Evolutionary conservation across 1,284 basidiomycete species (phyloP).

Genomic region (Papiliotrema flavescens): DNA sequence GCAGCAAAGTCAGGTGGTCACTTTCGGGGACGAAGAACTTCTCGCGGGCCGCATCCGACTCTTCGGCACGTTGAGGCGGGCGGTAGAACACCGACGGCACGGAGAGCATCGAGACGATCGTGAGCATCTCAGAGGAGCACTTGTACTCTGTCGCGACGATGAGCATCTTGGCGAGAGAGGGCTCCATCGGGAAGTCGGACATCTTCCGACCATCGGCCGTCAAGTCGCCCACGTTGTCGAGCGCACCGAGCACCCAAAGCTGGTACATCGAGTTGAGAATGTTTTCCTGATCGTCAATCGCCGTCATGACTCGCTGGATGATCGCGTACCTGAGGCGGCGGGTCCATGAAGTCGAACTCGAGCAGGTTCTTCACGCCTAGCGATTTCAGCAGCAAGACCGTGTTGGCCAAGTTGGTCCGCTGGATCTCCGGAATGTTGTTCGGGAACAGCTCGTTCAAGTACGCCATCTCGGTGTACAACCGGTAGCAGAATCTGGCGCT

Average conservation of each 20-base stretch:
- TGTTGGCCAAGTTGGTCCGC: constrained; percentile 94
- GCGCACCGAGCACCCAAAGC: constrained; percentile 94
- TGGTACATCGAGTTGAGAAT: constrained; percentile 99
- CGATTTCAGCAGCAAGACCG: constrained; percentile 90
- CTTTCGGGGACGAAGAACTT: constrained; percentile 99
- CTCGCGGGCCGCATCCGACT: constrained; percentile 92
- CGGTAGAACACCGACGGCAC: constrained; percentile 96
- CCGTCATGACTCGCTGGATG: background rate
- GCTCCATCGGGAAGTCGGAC: constrained; percentile 98
- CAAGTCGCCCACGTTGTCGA: constrained; percentile 96
- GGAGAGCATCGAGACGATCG: constrained; percentile 97
- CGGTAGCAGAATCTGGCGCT: constrained; percentile 82
- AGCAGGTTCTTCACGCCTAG: constrained; percentile 92
- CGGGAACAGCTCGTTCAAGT: constrained; percentile 89
- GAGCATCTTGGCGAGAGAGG: constrained; percentile 96
- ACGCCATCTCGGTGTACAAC: constrained; percentile 95
- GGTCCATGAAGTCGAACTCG: constrained; percentile 99
- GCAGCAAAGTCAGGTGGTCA: constrained; percentile 91
- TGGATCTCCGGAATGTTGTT: constrained; percentile 99
- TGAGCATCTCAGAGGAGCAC: constrained; percentile 93
- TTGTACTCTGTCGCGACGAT: constrained; percentile 90
- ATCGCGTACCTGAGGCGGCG: constrained; percentile 60
- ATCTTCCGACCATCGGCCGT: constrained; percentile 91
- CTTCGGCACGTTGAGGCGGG: constrained; percentile 91
- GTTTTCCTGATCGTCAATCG: constrained; percentile 60